Conservation (phyloP, 106 monocot species). For the Phalaenopsis equestris region DNA sequence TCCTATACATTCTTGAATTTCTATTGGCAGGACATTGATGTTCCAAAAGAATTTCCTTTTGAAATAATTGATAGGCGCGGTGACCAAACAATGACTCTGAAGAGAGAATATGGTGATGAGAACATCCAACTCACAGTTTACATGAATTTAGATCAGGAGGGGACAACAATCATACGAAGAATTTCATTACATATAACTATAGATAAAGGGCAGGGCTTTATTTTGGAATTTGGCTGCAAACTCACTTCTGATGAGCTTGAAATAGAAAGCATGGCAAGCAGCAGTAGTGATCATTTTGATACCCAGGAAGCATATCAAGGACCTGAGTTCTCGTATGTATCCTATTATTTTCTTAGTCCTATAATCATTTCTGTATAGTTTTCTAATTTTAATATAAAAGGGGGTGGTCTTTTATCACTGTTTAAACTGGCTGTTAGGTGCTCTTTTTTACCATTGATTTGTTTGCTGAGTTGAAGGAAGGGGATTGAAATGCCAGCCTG, state of each 20-base stretch:
- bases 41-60: slow-evolving; percentile 62
- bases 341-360: neutral
- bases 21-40: slow-evolving; percentile 28
- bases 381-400: neutral
- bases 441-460: too few species aligned
- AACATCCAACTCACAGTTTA: slow-evolving; percentile 54
- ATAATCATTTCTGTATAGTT: neutral
- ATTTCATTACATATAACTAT: slow-evolving; percentile 49
- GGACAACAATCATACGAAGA: slow-evolving; percentile 13
- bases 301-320: slow-evolving; percentile 50
- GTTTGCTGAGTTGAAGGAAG: too few species aligned
- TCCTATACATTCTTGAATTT: too few species aligned
- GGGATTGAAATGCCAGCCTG: too few species aligned
- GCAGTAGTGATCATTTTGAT: slow-evolving; percentile 28
- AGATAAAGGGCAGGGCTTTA: slow-evolving; percentile 52
- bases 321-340: slow-evolving; percentile 66
- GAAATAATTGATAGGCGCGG: slow-evolving; percentile 70
- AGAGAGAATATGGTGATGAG: slow-evolving; percentile 48
- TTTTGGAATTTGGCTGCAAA: slow-evolving; percentile 62
- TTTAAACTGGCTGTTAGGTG: too few species aligned
- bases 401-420: too few species aligned
- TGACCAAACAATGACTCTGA: slow-evolving; percentile 62
- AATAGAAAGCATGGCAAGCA: slow-evolving; percentile 54
- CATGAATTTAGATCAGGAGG: slow-evolving; percentile 28
- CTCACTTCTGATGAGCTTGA: slow-evolving; percentile 34